Conservation (phyloP, 108 stramenopile genomes). For the Fragilariopsis cylindrus region DNA sequence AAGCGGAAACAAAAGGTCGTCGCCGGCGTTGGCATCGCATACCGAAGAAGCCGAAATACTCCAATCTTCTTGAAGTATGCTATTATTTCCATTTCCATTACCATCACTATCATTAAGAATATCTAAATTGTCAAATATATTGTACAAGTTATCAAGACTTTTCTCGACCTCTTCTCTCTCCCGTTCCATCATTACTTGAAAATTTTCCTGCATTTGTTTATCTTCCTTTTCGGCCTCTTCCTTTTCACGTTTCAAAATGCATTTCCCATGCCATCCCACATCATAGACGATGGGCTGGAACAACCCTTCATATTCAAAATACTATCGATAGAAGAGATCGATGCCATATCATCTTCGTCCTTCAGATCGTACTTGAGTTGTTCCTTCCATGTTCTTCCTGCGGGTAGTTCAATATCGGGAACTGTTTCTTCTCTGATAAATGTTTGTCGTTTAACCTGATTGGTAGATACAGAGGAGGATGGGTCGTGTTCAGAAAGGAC, state of each 20-base stretch:
- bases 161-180: constrained; percentile 13
- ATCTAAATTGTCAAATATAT: constrained; percentile 15
- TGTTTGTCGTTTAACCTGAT: neutral
- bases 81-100: neutral
- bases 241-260: constrained; percentile 7
- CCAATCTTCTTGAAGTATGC: constrained; percentile 16
- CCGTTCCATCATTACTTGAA: constrained; percentile 11
- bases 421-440: constrained; percentile 13
- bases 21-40: constrained; percentile 1
- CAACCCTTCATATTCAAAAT: constrained; percentile 4
- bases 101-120: neutral
- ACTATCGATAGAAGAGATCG: constrained; percentile 9
- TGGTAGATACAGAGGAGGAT: neutral
- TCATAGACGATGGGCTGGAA: neutral
- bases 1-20: neutral
- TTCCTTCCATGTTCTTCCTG: constrained; percentile 39
- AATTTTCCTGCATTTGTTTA: constrained; percentile 11
- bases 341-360: constrained; percentile 21
- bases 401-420: constrained; percentile 39
- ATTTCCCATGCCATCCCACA: constrained; percentile 26
- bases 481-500: constrained; percentile 5
- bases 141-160: constrained; percentile 23
- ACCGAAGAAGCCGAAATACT: constrained; percentile 31
- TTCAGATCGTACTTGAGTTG: constrained; percentile 30
- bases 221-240: constrained; percentile 25